A percentile compares a stretch with the other conserved stretches of the same genome.
Conservation (phyloP, 495 filamentous ascomycete species). For the Daldinia decipiens region DNA sequence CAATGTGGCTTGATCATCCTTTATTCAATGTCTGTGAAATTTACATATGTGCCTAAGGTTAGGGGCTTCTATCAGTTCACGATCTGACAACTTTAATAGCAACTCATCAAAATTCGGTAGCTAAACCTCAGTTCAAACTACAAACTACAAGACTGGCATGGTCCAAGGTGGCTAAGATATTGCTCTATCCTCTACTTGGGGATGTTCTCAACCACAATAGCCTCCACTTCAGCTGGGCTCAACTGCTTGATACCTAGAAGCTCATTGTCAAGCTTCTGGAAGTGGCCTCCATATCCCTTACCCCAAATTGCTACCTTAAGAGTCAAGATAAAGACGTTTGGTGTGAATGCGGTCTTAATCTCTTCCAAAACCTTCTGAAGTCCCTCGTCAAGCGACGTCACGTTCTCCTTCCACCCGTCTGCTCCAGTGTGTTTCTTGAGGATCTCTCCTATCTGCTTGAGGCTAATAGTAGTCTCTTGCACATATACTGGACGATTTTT, state of each 20-base stretch:
- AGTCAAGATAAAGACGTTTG: constrained; percentile 22
- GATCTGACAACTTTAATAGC: neutral
- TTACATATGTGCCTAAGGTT: neutral
- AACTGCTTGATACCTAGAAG: constrained; percentile 41
- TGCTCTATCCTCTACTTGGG: neutral
- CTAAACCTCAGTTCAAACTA: neutral
- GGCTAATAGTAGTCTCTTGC: constrained; percentile 52
- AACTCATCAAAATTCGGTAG: neutral
- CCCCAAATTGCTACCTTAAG: constrained; percentile 49
- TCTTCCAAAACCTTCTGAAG: constrained; percentile 47
- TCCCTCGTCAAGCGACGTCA: constrained; percentile 46
- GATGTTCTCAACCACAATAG: constrained; percentile 15
- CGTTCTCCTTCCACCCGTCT: constrained; percentile 49
- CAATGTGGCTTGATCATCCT: neutral
- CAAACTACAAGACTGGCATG: neutral
- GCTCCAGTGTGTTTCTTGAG: constrained; percentile 54
- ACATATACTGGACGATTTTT: constrained; percentile 60
- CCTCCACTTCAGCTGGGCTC: constrained; percentile 35
- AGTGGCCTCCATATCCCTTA: constrained; percentile 47
- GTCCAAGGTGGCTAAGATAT: neutral
- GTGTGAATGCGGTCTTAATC: constrained; percentile 42
- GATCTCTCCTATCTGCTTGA: constrained; percentile 55
- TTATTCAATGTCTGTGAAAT: neutral
- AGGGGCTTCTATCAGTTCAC: neutral
- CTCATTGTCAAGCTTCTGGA: constrained; percentile 44